A percentile compares a stretch with the other conserved stretches of the same genome.
phyloP scores from a whole-genome alignment of 768 basidiomycete genomes.

The Tulasnella sp. region DNA sequence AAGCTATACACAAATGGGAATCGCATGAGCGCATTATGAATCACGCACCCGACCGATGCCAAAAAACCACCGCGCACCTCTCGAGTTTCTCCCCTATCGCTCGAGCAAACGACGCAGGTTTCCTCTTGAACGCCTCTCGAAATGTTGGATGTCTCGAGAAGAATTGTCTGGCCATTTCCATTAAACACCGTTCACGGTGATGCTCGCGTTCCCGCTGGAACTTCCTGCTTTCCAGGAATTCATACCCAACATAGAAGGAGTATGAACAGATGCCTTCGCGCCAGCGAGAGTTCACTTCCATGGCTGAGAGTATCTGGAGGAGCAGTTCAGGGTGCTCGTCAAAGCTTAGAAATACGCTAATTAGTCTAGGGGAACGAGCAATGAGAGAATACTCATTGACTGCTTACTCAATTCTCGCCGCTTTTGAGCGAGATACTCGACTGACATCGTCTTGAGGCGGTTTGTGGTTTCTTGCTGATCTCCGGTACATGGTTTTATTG shows the following conservation, averaged over 20 bases:
- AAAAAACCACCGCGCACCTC: background rate
- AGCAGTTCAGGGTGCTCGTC: conserved; percentile 16
- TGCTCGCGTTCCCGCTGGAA: background rate
- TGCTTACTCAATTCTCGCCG: background rate
- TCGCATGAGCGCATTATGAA: background rate
- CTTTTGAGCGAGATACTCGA: background rate
- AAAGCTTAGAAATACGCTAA: background rate
- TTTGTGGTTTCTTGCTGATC: conserved; percentile 16
- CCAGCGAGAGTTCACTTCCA: conserved; percentile 20
- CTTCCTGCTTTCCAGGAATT: background rate
- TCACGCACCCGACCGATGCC: background rate
- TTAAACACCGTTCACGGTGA: conserved; percentile 5
- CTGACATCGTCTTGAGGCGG: background rate
- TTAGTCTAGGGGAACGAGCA: background rate
- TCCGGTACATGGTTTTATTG: background rate
- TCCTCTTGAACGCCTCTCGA: background rate
- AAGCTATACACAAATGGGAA: background rate
- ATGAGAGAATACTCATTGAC: background rate
- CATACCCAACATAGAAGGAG: background rate
- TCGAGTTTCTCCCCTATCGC: conserved; percentile 19
- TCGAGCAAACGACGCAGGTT: conserved; percentile 6
- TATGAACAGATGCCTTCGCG: conserved; percentile 6
- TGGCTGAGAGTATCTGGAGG: conserved; percentile 5
- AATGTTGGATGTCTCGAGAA: conserved; percentile 6
- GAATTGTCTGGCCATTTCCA: conserved; percentile 12